Percentiles rank a stretch among this genome's conserved stretches.
phyloP scores from a whole-genome alignment of 129 eudicot genomes.

The Calendula officinalis region DNA sequence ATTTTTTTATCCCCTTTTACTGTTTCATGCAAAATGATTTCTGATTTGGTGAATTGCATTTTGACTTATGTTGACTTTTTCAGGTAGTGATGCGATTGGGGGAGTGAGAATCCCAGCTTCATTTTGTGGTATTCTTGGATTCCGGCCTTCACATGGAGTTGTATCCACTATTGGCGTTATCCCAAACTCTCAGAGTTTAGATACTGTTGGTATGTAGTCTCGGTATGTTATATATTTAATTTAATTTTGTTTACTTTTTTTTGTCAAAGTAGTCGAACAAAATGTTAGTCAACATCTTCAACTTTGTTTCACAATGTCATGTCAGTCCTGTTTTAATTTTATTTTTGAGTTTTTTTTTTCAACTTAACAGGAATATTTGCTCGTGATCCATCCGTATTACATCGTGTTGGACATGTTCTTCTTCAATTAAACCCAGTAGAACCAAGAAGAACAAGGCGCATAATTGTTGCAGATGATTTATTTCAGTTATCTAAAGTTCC shows the following conservation, averaged over 20 bases:
- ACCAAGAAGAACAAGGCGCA: slow-evolving; percentile 62
- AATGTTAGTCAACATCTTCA: slow-evolving; percentile 12
- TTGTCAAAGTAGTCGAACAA: slow-evolving; percentile 7
- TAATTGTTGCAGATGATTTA: slow-evolving; percentile 83
- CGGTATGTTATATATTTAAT: slow-evolving; percentile 25
- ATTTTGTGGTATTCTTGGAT: slow-evolving; percentile 86
- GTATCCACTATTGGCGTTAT: slow-evolving; percentile 77
- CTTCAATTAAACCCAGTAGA: slow-evolving; percentile 67
- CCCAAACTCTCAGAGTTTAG: slow-evolving; percentile 84
- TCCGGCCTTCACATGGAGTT: slow-evolving; percentile 86
- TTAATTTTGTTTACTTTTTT: slow-evolving; percentile 1
- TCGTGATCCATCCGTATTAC: slow-evolving; percentile 73
- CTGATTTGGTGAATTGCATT: neutral
- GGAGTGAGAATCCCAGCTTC: slow-evolving; percentile 79
- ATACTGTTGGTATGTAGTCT: slow-evolving; percentile 83
- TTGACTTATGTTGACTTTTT: slow-evolving; percentile 4
- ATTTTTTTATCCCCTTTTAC: slow-evolving; percentile 4
- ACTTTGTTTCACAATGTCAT: slow-evolving; percentile 5
- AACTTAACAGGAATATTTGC: slow-evolving; percentile 68
- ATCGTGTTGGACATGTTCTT: slow-evolving; percentile 79
- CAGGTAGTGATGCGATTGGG: slow-evolving; percentile 84
- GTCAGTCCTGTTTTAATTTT: neutral
- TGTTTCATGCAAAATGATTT: neutral
- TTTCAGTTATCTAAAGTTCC: slow-evolving; percentile 81
- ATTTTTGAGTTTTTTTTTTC: neutral